phyloP scores from a whole-genome alignment of 2,329 filamentous ascomycete genomes.

The Hirsutella rhossiliensis region DNA sequence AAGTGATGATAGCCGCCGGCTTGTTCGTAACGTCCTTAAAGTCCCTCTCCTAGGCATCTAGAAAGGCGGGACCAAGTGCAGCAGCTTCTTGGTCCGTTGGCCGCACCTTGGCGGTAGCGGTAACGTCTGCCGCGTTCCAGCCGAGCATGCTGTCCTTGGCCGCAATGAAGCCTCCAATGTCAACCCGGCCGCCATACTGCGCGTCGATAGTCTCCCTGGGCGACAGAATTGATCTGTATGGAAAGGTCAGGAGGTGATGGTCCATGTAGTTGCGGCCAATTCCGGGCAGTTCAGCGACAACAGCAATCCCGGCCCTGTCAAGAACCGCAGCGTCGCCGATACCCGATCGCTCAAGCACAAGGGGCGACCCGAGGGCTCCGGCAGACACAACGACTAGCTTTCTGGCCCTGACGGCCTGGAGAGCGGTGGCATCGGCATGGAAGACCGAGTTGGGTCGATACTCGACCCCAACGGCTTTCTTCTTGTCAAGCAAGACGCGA shows the following conservation, averaged over 20 bases:
- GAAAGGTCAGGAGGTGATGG: slow-evolving; percentile 39
- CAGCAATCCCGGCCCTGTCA: slow-evolving; percentile 29
- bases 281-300: slow-evolving; percentile 33
- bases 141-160: slow-evolving; percentile 37
- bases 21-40: slow-evolving; percentile 30
- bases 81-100: slow-evolving; percentile 39
- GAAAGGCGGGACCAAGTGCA: slow-evolving; percentile 38
- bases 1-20: slow-evolving; percentile 32
- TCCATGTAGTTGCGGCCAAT: slow-evolving; percentile 44
- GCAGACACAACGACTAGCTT: slow-evolving; percentile 21
- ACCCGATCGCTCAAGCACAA: slow-evolving; percentile 50
- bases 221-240: slow-evolving; percentile 27
- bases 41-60: slow-evolving; percentile 41
- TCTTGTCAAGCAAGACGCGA: slow-evolving; percentile 38
- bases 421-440: slow-evolving; percentile 5
- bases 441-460: slow-evolving; percentile 31
- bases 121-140: slow-evolving; percentile 46
- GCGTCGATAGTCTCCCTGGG: slow-evolving; percentile 32
- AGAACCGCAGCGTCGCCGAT: slow-evolving; percentile 41
- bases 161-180: slow-evolving; percentile 25
- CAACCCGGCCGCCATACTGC: slow-evolving; percentile 31
- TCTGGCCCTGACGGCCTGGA: slow-evolving; percentile 10
- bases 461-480: slow-evolving; percentile 45
- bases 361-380: slow-evolving; percentile 40
- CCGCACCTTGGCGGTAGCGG: slow-evolving; percentile 42